Percentiles rank a stretch among this genome's conserved stretches.
Evolutionary conservation across 2,329 filamentous ascomycete species (phyloP).

Genomic region (Ascosphaera aggregata): DNA sequence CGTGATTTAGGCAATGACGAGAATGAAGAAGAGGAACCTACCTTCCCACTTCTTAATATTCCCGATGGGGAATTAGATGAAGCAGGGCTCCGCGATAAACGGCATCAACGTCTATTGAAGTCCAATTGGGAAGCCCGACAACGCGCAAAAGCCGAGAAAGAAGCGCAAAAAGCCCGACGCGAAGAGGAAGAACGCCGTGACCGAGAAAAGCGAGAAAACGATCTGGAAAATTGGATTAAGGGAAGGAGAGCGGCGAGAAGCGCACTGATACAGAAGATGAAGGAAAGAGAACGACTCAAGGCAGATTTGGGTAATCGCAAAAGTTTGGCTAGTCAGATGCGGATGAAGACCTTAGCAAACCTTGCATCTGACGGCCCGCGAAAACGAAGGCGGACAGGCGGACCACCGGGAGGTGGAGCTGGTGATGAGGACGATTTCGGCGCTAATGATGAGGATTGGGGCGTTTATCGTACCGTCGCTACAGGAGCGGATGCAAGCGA

Average conservation of each 20-base stretch:
- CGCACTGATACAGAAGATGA: constrained; percentile 56
- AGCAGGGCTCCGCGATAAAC: constrained; percentile 72
- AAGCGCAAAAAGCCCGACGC: constrained; percentile 63
- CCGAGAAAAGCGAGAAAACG: constrained; percentile 56
- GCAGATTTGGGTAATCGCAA: constrained; percentile 92
- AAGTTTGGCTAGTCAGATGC: constrained; percentile 82
- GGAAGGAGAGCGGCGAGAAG: constrained; percentile 53
- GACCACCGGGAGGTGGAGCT: constrained; percentile 11
- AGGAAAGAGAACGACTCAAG: constrained; percentile 79
- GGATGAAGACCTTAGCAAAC: constrained; percentile 96
- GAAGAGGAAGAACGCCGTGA: constrained; percentile 70
- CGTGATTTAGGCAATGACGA: constrained; percentile 84
- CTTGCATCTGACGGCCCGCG: constrained; percentile 70
- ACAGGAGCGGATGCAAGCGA: constrained; percentile 57
- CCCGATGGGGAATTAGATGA: constrained; percentile 89
- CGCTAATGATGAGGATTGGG: constrained; percentile 94
- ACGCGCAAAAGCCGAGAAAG: constrained; percentile 89
- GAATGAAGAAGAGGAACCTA: constrained; percentile 49
- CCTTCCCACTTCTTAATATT: constrained; percentile 70
- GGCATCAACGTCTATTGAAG: constrained; percentile 78
- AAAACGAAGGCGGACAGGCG: constrained; percentile 60
- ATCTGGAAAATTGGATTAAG: constrained; percentile 69
- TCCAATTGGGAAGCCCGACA: constrained; percentile 83
- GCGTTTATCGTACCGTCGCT: constrained; percentile 81
- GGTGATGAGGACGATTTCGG: constrained; percentile 93